Percentiles rank a stretch among this genome's conserved stretches.
phyloP scores from a whole-genome alignment of 2,329 filamentous ascomycete genomes.

The Fusarium staphyleae region DNA sequence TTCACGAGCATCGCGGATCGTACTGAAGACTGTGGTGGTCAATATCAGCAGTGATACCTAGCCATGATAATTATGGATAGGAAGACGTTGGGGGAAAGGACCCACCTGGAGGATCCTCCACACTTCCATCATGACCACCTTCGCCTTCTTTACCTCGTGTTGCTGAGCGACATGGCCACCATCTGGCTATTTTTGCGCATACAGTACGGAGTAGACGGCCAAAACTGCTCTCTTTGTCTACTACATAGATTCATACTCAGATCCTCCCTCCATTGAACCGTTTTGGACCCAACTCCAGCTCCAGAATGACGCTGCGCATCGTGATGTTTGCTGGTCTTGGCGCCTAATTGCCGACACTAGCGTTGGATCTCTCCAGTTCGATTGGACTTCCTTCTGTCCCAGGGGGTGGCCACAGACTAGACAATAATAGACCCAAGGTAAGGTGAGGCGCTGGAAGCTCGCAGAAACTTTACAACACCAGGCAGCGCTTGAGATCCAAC shows the following conservation, averaged over 20 bases:
- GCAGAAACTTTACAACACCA: slow-evolving; percentile 7
- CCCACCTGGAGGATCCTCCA: slow-evolving; percentile 29
- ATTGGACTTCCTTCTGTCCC: slow-evolving; percentile 39
- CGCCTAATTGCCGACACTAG: slow-evolving; percentile 35
- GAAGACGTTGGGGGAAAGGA: slow-evolving; percentile 25
- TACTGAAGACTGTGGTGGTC: background rate
- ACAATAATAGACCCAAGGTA: slow-evolving; percentile 33
- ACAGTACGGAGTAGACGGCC: slow-evolving; percentile 1
- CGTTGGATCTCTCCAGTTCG: slow-evolving; percentile 24
- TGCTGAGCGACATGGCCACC: slow-evolving; percentile 25
- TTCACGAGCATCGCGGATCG: slow-evolving; percentile 5
- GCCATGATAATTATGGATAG: slow-evolving; percentile 12
- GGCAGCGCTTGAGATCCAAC: slow-evolving; percentile 15
- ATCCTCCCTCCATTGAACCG: slow-evolving; percentile 5
- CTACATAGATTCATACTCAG: slow-evolving; percentile 3
- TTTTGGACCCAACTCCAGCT: too few species aligned
- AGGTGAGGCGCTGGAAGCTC: slow-evolving; percentile 35
- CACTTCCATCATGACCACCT: slow-evolving; percentile 30
- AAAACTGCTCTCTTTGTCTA: slow-evolving; percentile 5
- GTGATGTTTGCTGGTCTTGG: slow-evolving; percentile 20
- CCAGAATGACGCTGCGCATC: slow-evolving; percentile 13
- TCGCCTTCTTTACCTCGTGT: slow-evolving; percentile 39
- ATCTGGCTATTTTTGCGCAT: slow-evolving; percentile 3
- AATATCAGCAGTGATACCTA: slow-evolving; percentile 2
- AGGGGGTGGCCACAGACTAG: slow-evolving; percentile 37